Percentiles rank a stretch among this genome's conserved stretches.
These are phyloP conservation scores for Leccinum subfulvum DNA, from an alignment of 1,284 basidiomycete genomes.

Conservation along the genomic window DNA sequence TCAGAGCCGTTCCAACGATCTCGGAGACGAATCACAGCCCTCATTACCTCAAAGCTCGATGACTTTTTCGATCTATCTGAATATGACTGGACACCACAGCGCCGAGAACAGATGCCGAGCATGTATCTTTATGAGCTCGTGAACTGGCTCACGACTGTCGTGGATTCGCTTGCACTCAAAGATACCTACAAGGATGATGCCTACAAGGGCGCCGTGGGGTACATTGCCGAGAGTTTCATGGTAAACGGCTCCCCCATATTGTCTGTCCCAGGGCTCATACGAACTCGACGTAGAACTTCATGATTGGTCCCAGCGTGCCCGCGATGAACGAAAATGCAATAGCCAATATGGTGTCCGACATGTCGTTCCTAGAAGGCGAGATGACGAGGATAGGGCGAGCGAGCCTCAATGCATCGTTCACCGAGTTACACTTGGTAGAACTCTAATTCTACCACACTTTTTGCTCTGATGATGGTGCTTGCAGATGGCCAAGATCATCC, in stretches of 20 bases:
- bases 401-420: slow-evolving; percentile 74
- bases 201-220: slow-evolving; percentile 81
- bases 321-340: slow-evolving; percentile 88
- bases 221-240: slow-evolving; percentile 87
- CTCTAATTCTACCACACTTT: background rate
- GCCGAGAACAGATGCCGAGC: slow-evolving; percentile 74
- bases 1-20: slow-evolving; percentile 68
- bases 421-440: slow-evolving; percentile 78
- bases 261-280: slow-evolving; percentile 5
- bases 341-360: slow-evolving; percentile 78
- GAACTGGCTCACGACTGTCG: slow-evolving; percentile 95
- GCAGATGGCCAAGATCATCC: slow-evolving; percentile 77
- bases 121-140: slow-evolving; percentile 93
- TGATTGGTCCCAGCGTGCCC: slow-evolving; percentile 74
- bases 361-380: slow-evolving; percentile 83
- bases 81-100: slow-evolving; percentile 86
- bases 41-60: slow-evolving; percentile 92
- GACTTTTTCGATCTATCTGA: slow-evolving; percentile 94
- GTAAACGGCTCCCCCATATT: slow-evolving; percentile 39
- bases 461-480: slow-evolving; percentile 12
- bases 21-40: slow-evolving; percentile 73
- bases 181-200: slow-evolving; percentile 85
- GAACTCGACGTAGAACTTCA: slow-evolving; percentile 57
- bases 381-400: slow-evolving; percentile 71
- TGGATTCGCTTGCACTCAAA: slow-evolving; percentile 88